Percentiles rank a stretch among this genome's conserved stretches.
phyloP scores from a whole-genome alignment of 2,329 filamentous ascomycete genomes.

The Penicillium sp. region DNA sequence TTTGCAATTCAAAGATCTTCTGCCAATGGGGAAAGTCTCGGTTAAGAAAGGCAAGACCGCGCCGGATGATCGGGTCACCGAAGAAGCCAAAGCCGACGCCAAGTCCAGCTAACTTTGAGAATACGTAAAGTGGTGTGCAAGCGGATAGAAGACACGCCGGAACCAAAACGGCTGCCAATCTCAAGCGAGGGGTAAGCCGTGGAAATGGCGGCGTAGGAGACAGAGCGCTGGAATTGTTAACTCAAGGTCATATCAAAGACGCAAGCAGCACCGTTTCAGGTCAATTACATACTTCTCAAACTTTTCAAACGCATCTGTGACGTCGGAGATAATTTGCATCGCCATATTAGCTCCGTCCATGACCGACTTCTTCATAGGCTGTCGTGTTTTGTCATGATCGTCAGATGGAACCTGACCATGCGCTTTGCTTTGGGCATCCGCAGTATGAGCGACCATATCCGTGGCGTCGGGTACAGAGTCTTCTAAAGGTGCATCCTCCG shows the following conservation, averaged over 20 bases:
- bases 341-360: conserved; percentile 74
- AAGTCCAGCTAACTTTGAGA: conserved; percentile 67
- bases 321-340: conserved; percentile 66
- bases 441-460: conserved; percentile 55
- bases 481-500: conserved; percentile 53
- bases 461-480: conserved; percentile 63
- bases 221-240: conserved; percentile 50
- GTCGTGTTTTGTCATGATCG: conserved; percentile 73
- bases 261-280: no score
- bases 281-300: conserved; percentile 56
- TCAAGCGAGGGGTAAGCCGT: conserved; percentile 53
- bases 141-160: conserved; percentile 57
- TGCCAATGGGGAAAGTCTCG: conserved; percentile 68
- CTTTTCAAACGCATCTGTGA: conserved; percentile 64
- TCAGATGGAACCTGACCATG: conserved; percentile 53
- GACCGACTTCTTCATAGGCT: conserved; percentile 73
- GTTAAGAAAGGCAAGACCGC: conserved; percentile 55
- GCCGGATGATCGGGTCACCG: conserved; percentile 70
- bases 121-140: conserved; percentile 59
- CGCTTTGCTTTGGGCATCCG: conserved; percentile 56
- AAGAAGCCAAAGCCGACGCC: conserved; percentile 76
- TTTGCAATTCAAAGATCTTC: conserved; percentile 71
- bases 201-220: conserved; percentile 67
- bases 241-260: not conserved
- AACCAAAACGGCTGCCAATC: conserved; percentile 55